phyloP scores from a whole-genome alignment of 306 rosid genomes.

The Dryas alaskensis region DNA sequence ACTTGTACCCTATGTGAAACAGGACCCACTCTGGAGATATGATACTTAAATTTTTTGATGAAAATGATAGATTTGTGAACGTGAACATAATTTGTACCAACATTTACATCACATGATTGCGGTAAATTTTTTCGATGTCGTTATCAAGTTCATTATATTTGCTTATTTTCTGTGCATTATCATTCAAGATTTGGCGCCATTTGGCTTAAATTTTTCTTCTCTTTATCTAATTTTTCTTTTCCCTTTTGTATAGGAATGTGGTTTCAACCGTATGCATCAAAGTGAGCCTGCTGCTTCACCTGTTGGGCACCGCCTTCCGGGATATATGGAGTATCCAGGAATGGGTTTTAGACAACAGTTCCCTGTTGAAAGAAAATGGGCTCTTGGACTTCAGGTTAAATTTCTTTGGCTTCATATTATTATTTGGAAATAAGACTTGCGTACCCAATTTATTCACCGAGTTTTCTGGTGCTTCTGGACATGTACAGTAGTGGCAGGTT shows the following conservation, averaged over 20 bases:
- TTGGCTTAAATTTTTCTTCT: neutral
- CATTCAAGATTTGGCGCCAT: neutral
- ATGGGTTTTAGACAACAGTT: slow-evolving; percentile 55
- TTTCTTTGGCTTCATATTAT: slow-evolving; percentile 8
- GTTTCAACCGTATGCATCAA: slow-evolving; percentile 55
- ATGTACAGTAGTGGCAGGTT: neutral
- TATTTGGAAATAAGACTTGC: neutral
- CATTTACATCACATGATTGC: neutral
- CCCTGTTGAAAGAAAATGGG: slow-evolving; percentile 91
- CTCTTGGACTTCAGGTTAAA: slow-evolving; percentile 95
- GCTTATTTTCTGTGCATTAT: neutral
- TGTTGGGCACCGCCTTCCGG: slow-evolving; percentile 67
- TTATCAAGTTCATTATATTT: neutral
- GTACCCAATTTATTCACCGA: neutral
- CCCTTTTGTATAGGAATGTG: slow-evolving; percentile 45
- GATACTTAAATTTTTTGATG: neutral
- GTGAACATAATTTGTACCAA: too few species aligned
- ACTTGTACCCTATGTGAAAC: neutral
- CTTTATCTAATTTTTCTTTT: neutral
- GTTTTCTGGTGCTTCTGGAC: neutral
- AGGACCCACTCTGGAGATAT: neutral
- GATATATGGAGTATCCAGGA: slow-evolving; percentile 69
- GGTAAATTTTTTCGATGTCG: neutral
- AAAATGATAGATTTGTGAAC: neutral
- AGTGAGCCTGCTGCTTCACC: slow-evolving; percentile 54